Evolutionary conservation across 495 filamentous ascomycete genomes (phyloP), one percentile per base, ranked within the genome.

Genomic region (Aspergillus ellipticus): DNA sequence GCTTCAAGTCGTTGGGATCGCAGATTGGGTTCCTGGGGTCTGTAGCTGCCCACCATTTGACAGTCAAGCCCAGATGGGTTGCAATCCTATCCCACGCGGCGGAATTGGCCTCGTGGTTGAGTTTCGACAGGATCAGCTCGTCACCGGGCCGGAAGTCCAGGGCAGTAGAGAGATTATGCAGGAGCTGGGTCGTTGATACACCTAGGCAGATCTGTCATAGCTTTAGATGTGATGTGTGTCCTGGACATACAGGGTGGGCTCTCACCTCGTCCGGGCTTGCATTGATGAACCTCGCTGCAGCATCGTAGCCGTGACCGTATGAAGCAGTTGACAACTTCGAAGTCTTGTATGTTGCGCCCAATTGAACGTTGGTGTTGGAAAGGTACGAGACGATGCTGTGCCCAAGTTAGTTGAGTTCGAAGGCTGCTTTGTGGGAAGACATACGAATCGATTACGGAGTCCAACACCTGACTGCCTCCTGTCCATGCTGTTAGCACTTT

Each of bases 101-200:
- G 56, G 85, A 82, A 65, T 89, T 89, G 31, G 86, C 83, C 69
- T 89, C 86, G 65, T 90, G 86, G 66, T 89, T 86, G 54, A 89
- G 69, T 47, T 78, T 75, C 5, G 85, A 89, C 6, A 89, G 39
- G 51, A 92, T 70, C 33, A 90, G 66, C 61, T 89, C 86, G 58
- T 82, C 79, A 47, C 79, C 81, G 5, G 74, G 58, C n/a, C 77
- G 64, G 65, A 89, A 83, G 43, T 70, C 53, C 15, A 90, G 72
- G 8, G 83, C 74, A 19, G 71, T 75, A 7, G 85, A 85, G 50
- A 89, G 78, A 68, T 90, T 90, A 61, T 84, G 80, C 59, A 89
- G 79, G 17, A 89, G 82, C 66, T 89, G 86, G 1, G 88, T 90
- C 19, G 87, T 87, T 19, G 85, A 87, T 1, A 85, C 64, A 9